Evolutionary conservation across 345 rosid species (phyloP), one percentile per base, ranked within the genome.

Genomic region (Eucalyptus cloeziana): DNA sequence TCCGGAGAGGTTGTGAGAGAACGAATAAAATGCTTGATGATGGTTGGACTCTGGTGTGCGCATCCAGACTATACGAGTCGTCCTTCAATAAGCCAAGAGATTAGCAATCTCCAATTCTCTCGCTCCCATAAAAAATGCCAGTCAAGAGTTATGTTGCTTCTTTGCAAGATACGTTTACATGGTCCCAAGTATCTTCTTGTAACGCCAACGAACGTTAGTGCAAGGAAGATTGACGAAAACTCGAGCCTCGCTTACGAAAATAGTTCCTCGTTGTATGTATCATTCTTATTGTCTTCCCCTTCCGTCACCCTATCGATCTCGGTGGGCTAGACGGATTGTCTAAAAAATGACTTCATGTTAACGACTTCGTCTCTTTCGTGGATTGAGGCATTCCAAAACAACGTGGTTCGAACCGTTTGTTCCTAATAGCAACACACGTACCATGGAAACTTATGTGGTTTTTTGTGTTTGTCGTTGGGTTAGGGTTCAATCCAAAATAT

Each of bases 11-110:
- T n/a, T 30, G 86, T 52, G 15, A 47, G 14, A 44, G 52, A 88
- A 47, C 81, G 90, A 52, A 91, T 92, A 88, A 90, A 60, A 49
- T 25, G 89, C 14, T 83, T 93, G 90, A n/a, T 91, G 52, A 27
- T 86, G 15, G 91, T 89, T 15, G 92, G 93, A 19, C 88, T 91
- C 11, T 81, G 81, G 87, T 90, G 91, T 25, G 90, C 86, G 10
- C 90, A 92, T 47, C 88, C 91, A 1, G 49, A 86, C 80, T 24
- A 33, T 2, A 76, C 37, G 4, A 16, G 30, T 19, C 88, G 92
- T 21, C 89, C 92, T 40, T 87, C 91, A 4, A 93, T 91, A 33
- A 86, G 87, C 43, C 86, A 90, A 37, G 93, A 85, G 6, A 27
- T 87, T 51, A 58, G 88, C 27, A 54, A 49, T 60, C 87, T 33